Evolutionary conservation across 2,329 filamentous ascomycete species (phyloP).

Genomic region (Daldinia eschscholtzii): DNA sequence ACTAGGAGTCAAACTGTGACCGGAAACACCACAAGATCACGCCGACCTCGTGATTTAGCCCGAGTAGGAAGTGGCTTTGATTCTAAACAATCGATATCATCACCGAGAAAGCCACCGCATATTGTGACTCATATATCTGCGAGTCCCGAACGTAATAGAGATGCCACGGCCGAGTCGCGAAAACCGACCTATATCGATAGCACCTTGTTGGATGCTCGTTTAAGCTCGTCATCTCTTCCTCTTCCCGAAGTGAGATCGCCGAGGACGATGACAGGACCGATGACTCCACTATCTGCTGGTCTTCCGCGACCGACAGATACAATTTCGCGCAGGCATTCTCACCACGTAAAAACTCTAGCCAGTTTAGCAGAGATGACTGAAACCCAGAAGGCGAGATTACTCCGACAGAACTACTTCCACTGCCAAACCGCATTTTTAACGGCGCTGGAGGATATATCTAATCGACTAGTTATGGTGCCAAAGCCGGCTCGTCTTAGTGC

Average conservation of each 20-base stretch:
- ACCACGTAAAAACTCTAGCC: constrained; percentile 68
- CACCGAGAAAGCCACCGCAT: constrained; percentile 37
- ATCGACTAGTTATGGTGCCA: constrained; percentile 83
- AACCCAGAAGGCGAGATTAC: constrained; percentile 76
- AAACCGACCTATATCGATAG: constrained; percentile 66
- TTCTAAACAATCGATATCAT: constrained; percentile 39
- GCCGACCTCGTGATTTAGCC: constrained; percentile 61
- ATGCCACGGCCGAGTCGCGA: constrained; percentile 44
- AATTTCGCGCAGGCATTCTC: constrained; percentile 71
- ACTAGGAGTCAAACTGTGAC: constrained; percentile 77
- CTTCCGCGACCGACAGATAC: constrained; percentile 62
- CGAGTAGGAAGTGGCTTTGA: constrained; percentile 62
- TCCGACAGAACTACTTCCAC: constrained; percentile 86
- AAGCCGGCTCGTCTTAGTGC: constrained; percentile 86
- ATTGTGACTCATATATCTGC: constrained; percentile 25
- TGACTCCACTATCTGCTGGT: constrained; percentile 70
- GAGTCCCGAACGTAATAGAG: constrained; percentile 28
- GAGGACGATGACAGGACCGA: constrained; percentile 63
- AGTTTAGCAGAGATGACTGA: constrained; percentile 72
- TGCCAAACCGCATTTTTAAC: constrained; percentile 84
- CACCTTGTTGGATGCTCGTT: constrained; percentile 68
- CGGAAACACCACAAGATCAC: constrained; percentile 63
- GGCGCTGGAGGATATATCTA: constrained; percentile 85
- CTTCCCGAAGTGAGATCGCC: constrained; percentile 72
- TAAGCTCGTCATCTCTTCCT: constrained; percentile 77